Conservation (phyloP, 2,329 filamentous ascomycete species). For the Macrophomina tecta region DNA sequence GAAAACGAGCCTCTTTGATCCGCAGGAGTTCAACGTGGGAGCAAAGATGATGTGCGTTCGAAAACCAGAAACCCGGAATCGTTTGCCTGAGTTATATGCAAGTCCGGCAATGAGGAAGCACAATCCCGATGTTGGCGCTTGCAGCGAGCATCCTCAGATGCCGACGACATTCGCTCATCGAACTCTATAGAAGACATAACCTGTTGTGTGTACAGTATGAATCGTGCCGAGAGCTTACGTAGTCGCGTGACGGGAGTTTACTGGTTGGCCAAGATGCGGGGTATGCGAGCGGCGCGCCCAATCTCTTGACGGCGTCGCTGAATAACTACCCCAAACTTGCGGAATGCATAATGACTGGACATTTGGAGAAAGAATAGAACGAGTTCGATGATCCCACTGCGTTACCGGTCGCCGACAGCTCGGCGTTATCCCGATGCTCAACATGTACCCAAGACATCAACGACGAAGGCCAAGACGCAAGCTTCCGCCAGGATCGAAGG, state of each 20-base stretch:
- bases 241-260: background rate
- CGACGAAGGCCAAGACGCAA: background rate
- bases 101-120: background rate
- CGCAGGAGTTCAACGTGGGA: background rate
- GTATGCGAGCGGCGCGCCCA: background rate
- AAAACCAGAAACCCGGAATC: background rate
- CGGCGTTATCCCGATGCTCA: background rate
- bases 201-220: background rate
- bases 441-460: background rate
- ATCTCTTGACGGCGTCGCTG: background rate
- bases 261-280: conserved; percentile 16
- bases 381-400: background rate
- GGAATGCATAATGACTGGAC: background rate
- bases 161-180: background rate
- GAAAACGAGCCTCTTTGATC: background rate
- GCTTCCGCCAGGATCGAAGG: background rate
- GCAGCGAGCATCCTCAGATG: background rate
- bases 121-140: background rate
- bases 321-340: background rate
- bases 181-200: background rate
- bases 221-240: conserved; percentile 10
- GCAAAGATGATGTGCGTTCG: background rate
- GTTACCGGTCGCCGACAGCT: background rate
- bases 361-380: background rate
- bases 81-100: background rate